phyloP scores from a whole-genome alignment of 1,284 basidiomycete species.

The Papiliotrema flavescens region DNA sequence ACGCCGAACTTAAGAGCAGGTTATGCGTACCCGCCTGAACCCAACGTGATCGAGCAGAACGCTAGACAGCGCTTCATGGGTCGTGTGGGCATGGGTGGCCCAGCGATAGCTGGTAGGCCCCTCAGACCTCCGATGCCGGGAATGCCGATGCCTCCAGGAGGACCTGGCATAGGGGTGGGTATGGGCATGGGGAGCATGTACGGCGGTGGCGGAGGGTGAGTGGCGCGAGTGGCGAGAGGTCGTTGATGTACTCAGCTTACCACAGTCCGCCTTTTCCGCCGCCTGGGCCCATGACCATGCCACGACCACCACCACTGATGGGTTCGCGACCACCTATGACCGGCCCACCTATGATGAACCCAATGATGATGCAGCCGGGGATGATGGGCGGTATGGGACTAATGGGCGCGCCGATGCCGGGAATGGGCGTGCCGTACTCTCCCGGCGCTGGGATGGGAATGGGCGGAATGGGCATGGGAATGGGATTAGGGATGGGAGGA shows the following conservation, averaged over 20 bases:
- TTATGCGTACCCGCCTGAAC: conserved; percentile 31
- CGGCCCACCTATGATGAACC: conserved; percentile 17
- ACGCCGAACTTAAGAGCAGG: conserved; percentile 5
- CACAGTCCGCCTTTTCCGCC: conserved; percentile 6
- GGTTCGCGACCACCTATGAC: conserved; percentile 14
- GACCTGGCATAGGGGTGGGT: conserved; percentile 2
- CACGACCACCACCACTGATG: conserved; percentile 14
- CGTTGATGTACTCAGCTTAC: no score
- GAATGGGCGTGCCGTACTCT: conserved; percentile 15
- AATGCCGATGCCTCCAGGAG: not conserved
- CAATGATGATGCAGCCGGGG: conserved; percentile 8
- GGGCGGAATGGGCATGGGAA: conserved; percentile 17
- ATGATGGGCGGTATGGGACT: conserved; percentile 40
- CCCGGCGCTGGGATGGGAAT: conserved; percentile 12
- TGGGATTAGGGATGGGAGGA: conserved; percentile 31
- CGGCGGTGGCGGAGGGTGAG: not conserved
- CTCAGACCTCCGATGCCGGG: conserved; percentile 2
- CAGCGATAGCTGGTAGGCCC: not conserved
- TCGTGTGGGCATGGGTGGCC: conserved; percentile 10
- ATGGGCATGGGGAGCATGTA: conserved; percentile 3
- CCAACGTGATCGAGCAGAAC: conserved; percentile 22
- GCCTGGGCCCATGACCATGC: conserved; percentile 7
- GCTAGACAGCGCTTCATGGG: conserved; percentile 24
- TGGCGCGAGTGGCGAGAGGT: not conserved
- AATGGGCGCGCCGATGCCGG: conserved; percentile 39